phyloP scores from a whole-genome alignment of 1,284 basidiomycete genomes.

The Puccinia triticina region DNA sequence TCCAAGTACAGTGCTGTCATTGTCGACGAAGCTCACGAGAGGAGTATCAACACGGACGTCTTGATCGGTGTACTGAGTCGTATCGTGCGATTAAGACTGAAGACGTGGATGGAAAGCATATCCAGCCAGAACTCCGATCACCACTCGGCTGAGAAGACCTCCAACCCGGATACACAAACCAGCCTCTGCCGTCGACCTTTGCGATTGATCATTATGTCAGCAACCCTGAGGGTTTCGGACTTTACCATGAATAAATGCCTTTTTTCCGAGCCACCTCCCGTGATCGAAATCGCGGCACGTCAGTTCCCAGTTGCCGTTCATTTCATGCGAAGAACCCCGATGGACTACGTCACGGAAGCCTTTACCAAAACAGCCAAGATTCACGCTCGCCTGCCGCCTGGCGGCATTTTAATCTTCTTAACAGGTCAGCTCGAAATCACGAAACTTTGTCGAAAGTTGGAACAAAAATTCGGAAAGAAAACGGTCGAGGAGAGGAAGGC shows the following conservation, averaged over 20 bases:
- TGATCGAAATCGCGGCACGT: slow-evolving; percentile 84
- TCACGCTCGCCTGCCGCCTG: slow-evolving; percentile 71
- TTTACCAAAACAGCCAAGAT: slow-evolving; percentile 85
- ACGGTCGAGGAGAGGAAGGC: slow-evolving; percentile 67
- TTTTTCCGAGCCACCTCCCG: slow-evolving; percentile 80
- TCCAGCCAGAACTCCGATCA: slow-evolving; percentile 30
- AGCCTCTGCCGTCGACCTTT: slow-evolving; percentile 67
- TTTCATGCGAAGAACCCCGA: slow-evolving; percentile 80
- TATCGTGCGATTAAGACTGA: slow-evolving; percentile 82
- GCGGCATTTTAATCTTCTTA: slow-evolving; percentile 74
- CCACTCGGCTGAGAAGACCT: not conserved
- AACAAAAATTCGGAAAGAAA: slow-evolving; percentile 74
- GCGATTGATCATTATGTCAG: slow-evolving; percentile 96
- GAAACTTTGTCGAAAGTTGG: slow-evolving; percentile 71
- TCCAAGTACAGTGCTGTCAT: slow-evolving; percentile 90
- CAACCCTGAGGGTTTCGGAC: slow-evolving; percentile 89
- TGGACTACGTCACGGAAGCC: slow-evolving; percentile 88
- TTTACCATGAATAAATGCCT: slow-evolving; percentile 84
- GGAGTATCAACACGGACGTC: slow-evolving; percentile 98
- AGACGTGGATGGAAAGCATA: slow-evolving; percentile 75
- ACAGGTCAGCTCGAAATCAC: slow-evolving; percentile 78
- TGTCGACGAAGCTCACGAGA: slow-evolving; percentile 96
- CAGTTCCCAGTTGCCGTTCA: slow-evolving; percentile 96
- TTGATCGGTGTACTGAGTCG: slow-evolving; percentile 92
- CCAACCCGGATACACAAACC: not conserved